These are phyloP conservation scores for Schizochytrium sp. DNA, from an alignment of 108 stramenopile species.

Conservation along the genomic window DNA sequence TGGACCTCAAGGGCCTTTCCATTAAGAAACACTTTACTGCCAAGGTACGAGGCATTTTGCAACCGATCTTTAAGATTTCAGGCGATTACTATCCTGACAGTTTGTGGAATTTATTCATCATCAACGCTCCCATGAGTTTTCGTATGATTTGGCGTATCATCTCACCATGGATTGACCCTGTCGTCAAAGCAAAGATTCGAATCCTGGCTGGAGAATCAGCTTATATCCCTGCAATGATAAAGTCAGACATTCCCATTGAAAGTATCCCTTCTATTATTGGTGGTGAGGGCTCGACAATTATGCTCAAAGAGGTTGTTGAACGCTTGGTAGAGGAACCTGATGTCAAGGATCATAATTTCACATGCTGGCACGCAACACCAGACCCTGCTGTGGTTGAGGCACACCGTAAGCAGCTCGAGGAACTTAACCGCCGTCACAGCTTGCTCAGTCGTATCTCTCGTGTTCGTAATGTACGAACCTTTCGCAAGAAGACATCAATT, in stretches of 20 bases:
- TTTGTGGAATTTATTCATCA: constrained; percentile 65
- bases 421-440: neutral
- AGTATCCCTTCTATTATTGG: constrained; percentile 49
- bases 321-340: constrained; percentile 20
- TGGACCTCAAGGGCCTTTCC: constrained; percentile 55
- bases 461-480: neutral
- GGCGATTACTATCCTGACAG: constrained; percentile 66
- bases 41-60: constrained; percentile 49
- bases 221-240: constrained; percentile 45
- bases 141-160: constrained; percentile 67
- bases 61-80: constrained; percentile 31
- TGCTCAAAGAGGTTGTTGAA: constrained; percentile 39
- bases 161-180: constrained; percentile 68
- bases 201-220: constrained; percentile 60
- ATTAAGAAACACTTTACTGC: constrained; percentile 59
- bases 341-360: constrained; percentile 15
- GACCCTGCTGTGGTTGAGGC: constrained; percentile 1
- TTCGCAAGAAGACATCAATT: neutral
- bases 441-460: neutral
- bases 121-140: constrained; percentile 70
- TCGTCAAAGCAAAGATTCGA: constrained; percentile 66
- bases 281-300: neutral
- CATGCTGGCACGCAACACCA: neutral
- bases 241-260: constrained; percentile 43
- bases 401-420: neutral